Base-by-base conservation (phyloP, 805 yeast genomes). In the Wickerhamomyces sydowiorum region DNA sequence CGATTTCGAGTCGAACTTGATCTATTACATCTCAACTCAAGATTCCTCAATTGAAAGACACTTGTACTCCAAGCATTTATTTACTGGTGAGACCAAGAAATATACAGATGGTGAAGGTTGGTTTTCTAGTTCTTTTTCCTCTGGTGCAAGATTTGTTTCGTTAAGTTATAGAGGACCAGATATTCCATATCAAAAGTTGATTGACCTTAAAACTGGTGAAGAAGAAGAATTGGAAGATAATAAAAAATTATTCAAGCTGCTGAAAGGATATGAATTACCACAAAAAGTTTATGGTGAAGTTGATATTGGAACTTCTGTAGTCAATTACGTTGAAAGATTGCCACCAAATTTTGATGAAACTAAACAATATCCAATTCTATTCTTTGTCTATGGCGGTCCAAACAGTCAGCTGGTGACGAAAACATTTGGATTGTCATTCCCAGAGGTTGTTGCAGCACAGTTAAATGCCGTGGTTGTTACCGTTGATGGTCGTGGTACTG, bases 401-500 rank as follows among this genome's bases (percentile, higher is more conserved):
- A 93, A 89, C 28, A 85, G 96, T 6, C 98, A 93, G 61, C 69
- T 76, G 41, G 96, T 91, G 7, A 66, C 72, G 34, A 78, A 84
- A 47, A 57, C 66, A 13, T 88, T 79, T 54, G 57, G 74, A 0
- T 65, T 84, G 25, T 70, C 75, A 8, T 90, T 88, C 62, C 84
- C 90, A 46, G 76, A 84, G 23, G 81, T 86, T 10, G 76, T 85
- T 32, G 82, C 96, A 0, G 76, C 96, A 1, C 82, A 81, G 51
- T 69, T 86, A 48, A 73, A 83, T 53, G 87, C 95, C 2, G 75
- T 93, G 38, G 96, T 93, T 8, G 96, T 93, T 1, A 86, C 96
- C 1, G 95, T 93, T 4, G 99, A 93, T 63, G 98, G 98, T 0
- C 76, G 99, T 52, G 99, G 99, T 24, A 93, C 99, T 1, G 98